Conservation (phyloP, 2,329 filamentous ascomycete genomes). For the Penicillium aurantiogriseum region DNA sequence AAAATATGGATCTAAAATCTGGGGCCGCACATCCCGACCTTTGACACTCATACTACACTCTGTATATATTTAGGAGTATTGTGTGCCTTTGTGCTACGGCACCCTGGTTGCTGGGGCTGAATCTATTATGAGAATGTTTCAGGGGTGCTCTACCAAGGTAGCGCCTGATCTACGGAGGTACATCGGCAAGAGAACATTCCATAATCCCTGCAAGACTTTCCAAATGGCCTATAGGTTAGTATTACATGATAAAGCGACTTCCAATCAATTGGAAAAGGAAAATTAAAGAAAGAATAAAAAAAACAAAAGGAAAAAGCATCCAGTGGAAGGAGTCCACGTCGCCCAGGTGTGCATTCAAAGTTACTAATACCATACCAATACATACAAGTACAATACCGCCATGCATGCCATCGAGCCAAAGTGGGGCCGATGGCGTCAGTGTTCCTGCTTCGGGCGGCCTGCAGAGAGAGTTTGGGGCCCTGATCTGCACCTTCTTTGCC, state of each 20-base stretch:
- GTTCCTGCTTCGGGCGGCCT: conserved; percentile 25
- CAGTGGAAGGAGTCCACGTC: conserved; percentile 9
- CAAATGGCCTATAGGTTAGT: background rate
- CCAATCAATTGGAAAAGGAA: background rate
- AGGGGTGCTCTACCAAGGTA: conserved; percentile 1
- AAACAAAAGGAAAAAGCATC: background rate
- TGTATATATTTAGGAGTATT: background rate
- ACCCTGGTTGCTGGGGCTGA: conserved; percentile 8
- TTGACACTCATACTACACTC: conserved; percentile 9
- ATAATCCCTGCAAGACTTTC: conserved; percentile 19
- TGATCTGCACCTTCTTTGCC: conserved; percentile 19
- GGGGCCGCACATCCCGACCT: conserved; percentile 27
- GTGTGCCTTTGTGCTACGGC: background rate
- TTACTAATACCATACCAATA: background rate
- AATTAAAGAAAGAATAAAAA: background rate
- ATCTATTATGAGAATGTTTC: background rate
- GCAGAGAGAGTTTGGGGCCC: conserved; percentile 24
- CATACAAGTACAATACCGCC: conserved; percentile 6
- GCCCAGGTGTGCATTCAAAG: background rate
- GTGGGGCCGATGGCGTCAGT: conserved; percentile 24
- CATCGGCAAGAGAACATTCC: conserved; percentile 17
- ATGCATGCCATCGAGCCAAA: conserved; percentile 22
- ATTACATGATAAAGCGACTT: background rate
- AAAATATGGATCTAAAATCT: conserved; percentile 27
- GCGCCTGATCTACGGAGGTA: conserved; percentile 10